These are phyloP conservation scores for Nakazawaea wickerhamii DNA, from an alignment of 805 yeast genomes.

Conservation along the genomic window DNA sequence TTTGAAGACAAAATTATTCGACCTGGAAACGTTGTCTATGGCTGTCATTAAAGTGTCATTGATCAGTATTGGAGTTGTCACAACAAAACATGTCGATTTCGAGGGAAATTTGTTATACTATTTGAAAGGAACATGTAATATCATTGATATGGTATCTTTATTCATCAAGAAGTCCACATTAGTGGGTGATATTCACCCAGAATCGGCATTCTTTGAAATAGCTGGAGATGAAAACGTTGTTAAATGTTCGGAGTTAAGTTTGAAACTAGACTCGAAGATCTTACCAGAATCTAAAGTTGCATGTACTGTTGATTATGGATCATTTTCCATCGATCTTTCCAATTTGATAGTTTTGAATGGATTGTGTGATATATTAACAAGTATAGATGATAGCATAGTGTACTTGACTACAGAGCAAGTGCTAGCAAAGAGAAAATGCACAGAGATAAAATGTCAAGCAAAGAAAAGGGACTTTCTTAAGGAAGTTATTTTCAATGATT, in stretches of 20 bases:
- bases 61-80: slow-evolving; percentile 16
- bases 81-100: slow-evolving; percentile 6
- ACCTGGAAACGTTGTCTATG: slow-evolving; percentile 16
- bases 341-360: slow-evolving; percentile 27
- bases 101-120: slow-evolving; percentile 11
- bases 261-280: slow-evolving; percentile 19
- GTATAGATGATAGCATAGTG: slow-evolving; percentile 3
- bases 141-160: slow-evolving; percentile 18
- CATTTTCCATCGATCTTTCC: slow-evolving; percentile 22
- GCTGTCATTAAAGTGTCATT: slow-evolving; percentile 19
- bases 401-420: slow-evolving; percentile 1
- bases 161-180: slow-evolving; percentile 17
- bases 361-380: slow-evolving; percentile 12
- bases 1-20: slow-evolving; percentile 16
- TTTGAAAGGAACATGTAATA: slow-evolving; percentile 16
- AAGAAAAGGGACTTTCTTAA: slow-evolving; percentile 8
- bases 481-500: slow-evolving; percentile 20
- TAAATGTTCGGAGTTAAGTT: slow-evolving; percentile 8
- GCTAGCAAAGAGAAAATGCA: background rate
- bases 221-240: slow-evolving; percentile 7
- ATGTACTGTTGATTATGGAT: slow-evolving; percentile 20
- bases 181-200: slow-evolving; percentile 1
- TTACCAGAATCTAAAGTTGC: slow-evolving; percentile 20
- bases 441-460: background rate
- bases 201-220: background rate